phyloP scores from a whole-genome alignment of 164 flowering plant species.

The Umbilicus rupestris region DNA sequence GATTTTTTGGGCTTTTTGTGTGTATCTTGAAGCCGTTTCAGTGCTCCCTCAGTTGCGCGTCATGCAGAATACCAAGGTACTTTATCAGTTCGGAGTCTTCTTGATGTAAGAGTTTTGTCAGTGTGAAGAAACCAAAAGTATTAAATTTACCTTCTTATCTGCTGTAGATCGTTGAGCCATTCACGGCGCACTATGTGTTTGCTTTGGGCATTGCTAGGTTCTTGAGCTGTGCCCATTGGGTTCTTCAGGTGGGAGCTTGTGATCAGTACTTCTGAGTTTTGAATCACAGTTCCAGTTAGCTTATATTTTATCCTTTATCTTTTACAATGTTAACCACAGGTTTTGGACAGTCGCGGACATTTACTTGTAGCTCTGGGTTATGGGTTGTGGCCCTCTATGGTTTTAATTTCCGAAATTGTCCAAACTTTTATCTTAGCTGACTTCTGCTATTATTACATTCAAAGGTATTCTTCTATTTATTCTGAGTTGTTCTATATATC shows the following conservation, averaged over 20 bases:
- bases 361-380: slow-evolving; percentile 81
- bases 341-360: slow-evolving; percentile 73
- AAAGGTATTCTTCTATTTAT: slow-evolving; percentile 39
- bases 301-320: not conserved
- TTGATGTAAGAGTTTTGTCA: not conserved
- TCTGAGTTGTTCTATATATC: not conserved
- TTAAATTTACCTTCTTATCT: not conserved
- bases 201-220: slow-evolving; percentile 94
- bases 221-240: slow-evolving; percentile 99
- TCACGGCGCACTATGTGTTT: slow-evolving; percentile 97
- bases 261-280: not conserved
- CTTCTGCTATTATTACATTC: slow-evolving; percentile 89
- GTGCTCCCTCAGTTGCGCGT: slow-evolving; percentile 90
- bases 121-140: not conserved
- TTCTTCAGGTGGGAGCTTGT: slow-evolving; percentile 63
- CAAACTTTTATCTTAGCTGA: slow-evolving; percentile 94
- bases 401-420: slow-evolving; percentile 85
- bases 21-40: slow-evolving; percentile 92
- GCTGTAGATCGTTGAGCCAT: slow-evolving; percentile 87
- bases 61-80: slow-evolving; percentile 95
- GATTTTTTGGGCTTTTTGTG: slow-evolving; percentile 90
- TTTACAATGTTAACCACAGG: slow-evolving; percentile 31
- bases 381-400: slow-evolving; percentile 97
- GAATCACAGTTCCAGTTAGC: not conserved
- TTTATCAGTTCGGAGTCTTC: not conserved